phyloP scores from a whole-genome alignment of 176 grass and related monocot genomes.

The Rhynchospora tenuis region DNA sequence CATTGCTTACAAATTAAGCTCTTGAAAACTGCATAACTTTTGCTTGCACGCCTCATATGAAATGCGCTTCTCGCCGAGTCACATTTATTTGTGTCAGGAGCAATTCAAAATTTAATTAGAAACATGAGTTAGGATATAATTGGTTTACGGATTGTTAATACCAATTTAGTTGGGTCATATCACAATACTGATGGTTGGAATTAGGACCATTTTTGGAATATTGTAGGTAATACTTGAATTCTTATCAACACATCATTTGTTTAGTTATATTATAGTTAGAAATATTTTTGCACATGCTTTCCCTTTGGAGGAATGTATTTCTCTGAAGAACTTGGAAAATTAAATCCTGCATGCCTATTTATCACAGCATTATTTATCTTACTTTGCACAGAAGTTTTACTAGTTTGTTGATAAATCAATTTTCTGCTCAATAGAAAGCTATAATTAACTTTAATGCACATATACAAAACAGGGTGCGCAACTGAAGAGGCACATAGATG shows the following conservation, averaged over 20 bases:
- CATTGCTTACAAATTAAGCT: background rate
- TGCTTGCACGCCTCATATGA: background rate
- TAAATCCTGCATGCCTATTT: background rate
- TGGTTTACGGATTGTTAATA: background rate
- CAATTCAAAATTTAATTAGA: background rate
- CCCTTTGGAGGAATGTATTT: background rate
- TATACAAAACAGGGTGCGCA: conserved; percentile 47
- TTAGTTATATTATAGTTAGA: background rate
- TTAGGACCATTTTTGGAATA: background rate
- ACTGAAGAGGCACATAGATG: conserved; percentile 76
- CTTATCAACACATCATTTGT: background rate
- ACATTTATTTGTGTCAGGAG: background rate
- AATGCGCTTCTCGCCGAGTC: background rate
- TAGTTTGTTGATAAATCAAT: background rate
- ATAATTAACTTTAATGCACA: background rate
- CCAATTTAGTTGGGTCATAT: background rate
- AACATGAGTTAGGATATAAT: background rate
- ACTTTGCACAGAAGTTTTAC: background rate
- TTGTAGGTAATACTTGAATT: background rate
- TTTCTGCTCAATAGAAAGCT: background rate
- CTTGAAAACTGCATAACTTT: background rate
- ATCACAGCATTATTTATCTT: background rate
- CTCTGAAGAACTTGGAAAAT: background rate
- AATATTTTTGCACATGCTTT: background rate
- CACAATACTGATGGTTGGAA: background rate